These are phyloP conservation scores for Phytophthora citrophthora DNA, from an alignment of 352 stramenopile genomes.

Conservation along the genomic window DNA sequence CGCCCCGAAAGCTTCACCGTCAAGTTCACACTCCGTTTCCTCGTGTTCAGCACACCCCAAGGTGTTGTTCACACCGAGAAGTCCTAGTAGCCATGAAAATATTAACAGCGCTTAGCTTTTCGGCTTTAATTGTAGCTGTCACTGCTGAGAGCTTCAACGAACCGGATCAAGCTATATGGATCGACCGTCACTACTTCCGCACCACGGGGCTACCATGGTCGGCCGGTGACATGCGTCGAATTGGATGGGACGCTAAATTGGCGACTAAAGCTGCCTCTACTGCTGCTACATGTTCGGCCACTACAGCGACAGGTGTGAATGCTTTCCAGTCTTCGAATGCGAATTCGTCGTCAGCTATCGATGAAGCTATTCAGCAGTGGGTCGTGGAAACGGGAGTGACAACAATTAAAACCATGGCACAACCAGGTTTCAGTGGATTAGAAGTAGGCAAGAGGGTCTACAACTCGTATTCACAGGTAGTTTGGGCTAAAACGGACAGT, in stretches of 20 bases:
- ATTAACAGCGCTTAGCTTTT: constrained; percentile 12
- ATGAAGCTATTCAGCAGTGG: constrained; percentile 62
- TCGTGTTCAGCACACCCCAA: constrained; percentile 8
- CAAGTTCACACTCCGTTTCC: constrained; percentile 14
- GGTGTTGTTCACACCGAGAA: constrained; percentile 3
- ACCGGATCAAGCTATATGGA: constrained; percentile 59
- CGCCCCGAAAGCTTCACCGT: constrained; percentile 12
- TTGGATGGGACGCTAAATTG: constrained; percentile 61
- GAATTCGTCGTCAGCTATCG: constrained; percentile 35
- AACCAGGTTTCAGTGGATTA: constrained; percentile 46
- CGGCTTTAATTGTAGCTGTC: constrained; percentile 4
- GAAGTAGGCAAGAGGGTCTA: constrained; percentile 62
- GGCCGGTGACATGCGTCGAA: constrained; percentile 62
- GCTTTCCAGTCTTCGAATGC: constrained; percentile 38
- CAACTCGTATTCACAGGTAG: constrained; percentile 77
- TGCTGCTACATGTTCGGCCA: constrained; percentile 42
- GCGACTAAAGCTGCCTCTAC: constrained; percentile 42
- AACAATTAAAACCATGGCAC: constrained; percentile 46
- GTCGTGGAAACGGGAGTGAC: constrained; percentile 51
- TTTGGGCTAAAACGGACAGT: constrained; percentile 63
- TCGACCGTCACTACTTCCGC: constrained; percentile 77
- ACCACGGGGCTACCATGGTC: constrained; percentile 69
- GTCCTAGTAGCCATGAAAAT: constrained; percentile 24
- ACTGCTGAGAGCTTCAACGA: constrained; percentile 29
- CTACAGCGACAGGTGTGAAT: constrained; percentile 48